A percentile compares a stretch with the other conserved stretches of the same genome.
Conservation (phyloP, 2,329 filamentous ascomycete species). For the Daldinia sp. region DNA sequence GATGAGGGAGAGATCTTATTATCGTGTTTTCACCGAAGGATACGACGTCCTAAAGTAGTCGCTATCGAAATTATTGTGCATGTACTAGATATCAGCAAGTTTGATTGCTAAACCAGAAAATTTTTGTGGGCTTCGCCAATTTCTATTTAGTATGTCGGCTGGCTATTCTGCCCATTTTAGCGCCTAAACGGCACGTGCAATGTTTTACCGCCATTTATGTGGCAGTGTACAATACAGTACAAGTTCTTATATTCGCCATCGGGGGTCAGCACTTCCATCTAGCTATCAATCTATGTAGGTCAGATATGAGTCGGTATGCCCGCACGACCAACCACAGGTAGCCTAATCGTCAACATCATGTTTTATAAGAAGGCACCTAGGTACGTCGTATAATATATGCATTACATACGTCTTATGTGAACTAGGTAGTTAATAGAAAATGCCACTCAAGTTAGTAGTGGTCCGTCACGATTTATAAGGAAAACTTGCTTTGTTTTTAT, state of each 20-base stretch:
- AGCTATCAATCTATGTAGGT: background rate
- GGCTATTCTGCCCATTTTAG: slow-evolving; percentile 24
- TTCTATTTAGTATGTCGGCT: slow-evolving; percentile 23
- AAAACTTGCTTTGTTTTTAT: background rate
- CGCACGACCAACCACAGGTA: background rate
- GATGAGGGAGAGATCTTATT: background rate
- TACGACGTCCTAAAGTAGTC: slow-evolving; percentile 9
- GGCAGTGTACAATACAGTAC: background rate
- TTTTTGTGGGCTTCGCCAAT: slow-evolving; percentile 35
- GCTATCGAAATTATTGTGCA: slow-evolving; percentile 3
- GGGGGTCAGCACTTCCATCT: no score
- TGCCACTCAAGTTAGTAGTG: no score
- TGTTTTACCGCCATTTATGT: slow-evolving; percentile 6
- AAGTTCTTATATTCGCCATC: background rate
- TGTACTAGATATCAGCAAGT: slow-evolving; percentile 20
- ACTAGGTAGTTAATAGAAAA: no score
- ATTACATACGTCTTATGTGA: background rate
- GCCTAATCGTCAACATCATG: background rate
- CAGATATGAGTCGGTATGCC: background rate
- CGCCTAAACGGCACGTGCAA: slow-evolving; percentile 29
- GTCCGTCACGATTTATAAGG: no score
- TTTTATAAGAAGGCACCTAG: no score
- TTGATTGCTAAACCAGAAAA: slow-evolving; percentile 25
- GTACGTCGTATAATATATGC: background rate
- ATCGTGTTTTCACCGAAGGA: background rate